A percentile compares a stretch with the other conserved stretches of the same genome.
phyloP scores from a whole-genome alignment of 495 filamentous ascomycete genomes.

The Lophiotrema nucula region DNA sequence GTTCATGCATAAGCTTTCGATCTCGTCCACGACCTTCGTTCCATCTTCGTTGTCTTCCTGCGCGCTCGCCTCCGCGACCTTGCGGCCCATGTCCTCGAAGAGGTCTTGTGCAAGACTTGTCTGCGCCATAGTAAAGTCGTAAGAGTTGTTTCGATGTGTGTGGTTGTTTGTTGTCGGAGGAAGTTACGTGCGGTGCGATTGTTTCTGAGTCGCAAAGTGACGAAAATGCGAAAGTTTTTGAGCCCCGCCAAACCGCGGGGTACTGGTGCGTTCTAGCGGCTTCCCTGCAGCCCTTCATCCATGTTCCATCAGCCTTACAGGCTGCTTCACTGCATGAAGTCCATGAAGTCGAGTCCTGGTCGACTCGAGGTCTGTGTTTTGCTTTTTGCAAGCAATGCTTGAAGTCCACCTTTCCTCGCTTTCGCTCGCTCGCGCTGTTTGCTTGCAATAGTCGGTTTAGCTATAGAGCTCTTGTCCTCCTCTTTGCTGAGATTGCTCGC shows the following conservation, averaged over 20 bases:
- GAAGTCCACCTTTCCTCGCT: constrained; percentile 57
- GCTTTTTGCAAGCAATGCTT: constrained; percentile 56
- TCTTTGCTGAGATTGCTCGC: neutral
- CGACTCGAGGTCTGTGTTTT: constrained; percentile 39
- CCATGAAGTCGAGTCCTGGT: constrained; percentile 55
- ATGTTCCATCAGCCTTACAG: constrained; percentile 16
- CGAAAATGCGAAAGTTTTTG: constrained; percentile 28
- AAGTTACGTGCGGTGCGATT: neutral
- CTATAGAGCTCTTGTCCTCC: neutral
- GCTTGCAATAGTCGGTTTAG: constrained; percentile 47
- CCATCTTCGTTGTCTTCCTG: constrained; percentile 47
- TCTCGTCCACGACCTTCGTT: constrained; percentile 62
- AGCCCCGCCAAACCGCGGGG: constrained; percentile 27
- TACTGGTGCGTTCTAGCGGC: constrained; percentile 10
- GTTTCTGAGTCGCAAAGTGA: constrained; percentile 1
- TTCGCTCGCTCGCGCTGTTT: constrained; percentile 62
- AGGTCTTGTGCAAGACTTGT: constrained; percentile 41
- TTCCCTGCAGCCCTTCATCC: constrained; percentile 16
- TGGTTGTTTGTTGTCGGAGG: neutral
- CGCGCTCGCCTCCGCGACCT: constrained; percentile 44
- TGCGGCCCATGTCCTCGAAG: constrained; percentile 50
- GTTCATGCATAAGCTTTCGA: constrained; percentile 79
- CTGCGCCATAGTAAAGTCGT: constrained; percentile 10
- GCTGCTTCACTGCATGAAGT: constrained; percentile 53
- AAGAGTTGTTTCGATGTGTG: neutral